Evolutionary conservation across 208 protist genomes (phyloP).

Genomic region (Blastocrithidia nonstop): DNA sequence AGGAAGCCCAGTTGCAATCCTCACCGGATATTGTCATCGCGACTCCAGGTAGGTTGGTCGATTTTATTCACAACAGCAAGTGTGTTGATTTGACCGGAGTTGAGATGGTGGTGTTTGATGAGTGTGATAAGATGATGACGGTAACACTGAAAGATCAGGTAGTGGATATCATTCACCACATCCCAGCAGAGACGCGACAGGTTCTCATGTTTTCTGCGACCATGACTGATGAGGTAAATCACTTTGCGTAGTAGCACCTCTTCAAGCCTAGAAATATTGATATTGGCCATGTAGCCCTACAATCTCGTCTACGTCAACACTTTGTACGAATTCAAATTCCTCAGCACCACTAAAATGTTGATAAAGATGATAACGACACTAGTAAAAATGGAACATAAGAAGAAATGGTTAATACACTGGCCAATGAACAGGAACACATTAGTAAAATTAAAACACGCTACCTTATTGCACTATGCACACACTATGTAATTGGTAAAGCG

Average conservation of each 20-base stretch:
- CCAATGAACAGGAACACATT: conserved; percentile 46
- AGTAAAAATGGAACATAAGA: neutral
- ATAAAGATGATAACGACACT: conserved; percentile 2
- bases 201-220: conserved; percentile 82
- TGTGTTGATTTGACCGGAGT: conserved; percentile 82
- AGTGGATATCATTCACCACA: conserved; percentile 86
- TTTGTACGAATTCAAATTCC: conserved; percentile 64
- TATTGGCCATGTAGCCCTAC: conserved; percentile 79
- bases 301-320: conserved; percentile 75
- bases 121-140: conserved; percentile 98
- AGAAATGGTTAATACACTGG: conserved; percentile 31
- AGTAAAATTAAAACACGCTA: conserved; percentile 67
- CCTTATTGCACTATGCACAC: conserved; percentile 60
- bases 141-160: conserved; percentile 97
- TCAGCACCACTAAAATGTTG: conserved; percentile 3
- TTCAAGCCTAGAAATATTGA: conserved; percentile 78
- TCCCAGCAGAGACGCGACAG: conserved; percentile 67
- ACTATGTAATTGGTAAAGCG: conserved; percentile 57
- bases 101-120: conserved; percentile 92
- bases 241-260: conserved; percentile 72
- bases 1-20: conserved; percentile 69
- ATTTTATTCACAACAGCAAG: conserved; percentile 76
- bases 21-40: conserved; percentile 80
- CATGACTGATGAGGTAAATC: conserved; percentile 80
- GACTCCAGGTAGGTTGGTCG: conserved; percentile 82